Base-by-base conservation (phyloP, 2,329 filamentous ascomycete genomes). In the Coleophoma eucalyptorum region DNA sequence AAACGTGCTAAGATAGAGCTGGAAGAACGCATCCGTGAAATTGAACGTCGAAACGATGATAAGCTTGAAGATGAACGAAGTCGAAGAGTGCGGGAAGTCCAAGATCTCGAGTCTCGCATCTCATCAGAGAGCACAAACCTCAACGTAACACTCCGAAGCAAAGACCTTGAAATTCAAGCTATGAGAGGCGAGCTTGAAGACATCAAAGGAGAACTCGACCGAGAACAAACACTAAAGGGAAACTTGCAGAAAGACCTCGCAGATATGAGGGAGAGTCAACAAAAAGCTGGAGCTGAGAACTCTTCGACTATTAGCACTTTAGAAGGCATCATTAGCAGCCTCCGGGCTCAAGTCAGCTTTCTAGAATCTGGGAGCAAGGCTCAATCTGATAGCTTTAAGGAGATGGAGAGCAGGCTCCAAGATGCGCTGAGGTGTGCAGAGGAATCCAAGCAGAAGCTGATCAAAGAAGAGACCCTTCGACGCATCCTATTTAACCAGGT, bases 401-500 rank as follows among this genome's bases (percentile, higher is more conserved):
- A 82, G 50, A 89, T 96, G 73, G 88, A 96, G 63, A 78, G 86
- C 41, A 80, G 86, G 48, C 83, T 96, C 63, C 87, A 90, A 63
- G 87, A 94, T 43, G 91, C 92, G 0, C 70, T 90, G 20, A 79
- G 80, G 13, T 73, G 79, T 18, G 89, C 87, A 1, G 83, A 88
- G 31, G 78, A 81, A 34, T 84, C 89, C 1, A 84, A 88, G 50
- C 83, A 90, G 57, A 96, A 94, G 65, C 76, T 99, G 26, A 86
- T 94, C 55, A 90, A 87, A 62, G 94, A 97, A 65, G 94, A 99
- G 70, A 94, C 89, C 1, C 76, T 96, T 46, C 84, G 94, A 13
- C 83, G 94, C 19, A 93, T 95, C 60, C 79, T 99, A 0, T 96
- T 97, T 74, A 97, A 97, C 70, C 94, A 96, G 67, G 93, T 99